Evolutionary conservation across 2,329 filamentous ascomycete species (phyloP).

Genomic region (Beauveria bassiana): DNA sequence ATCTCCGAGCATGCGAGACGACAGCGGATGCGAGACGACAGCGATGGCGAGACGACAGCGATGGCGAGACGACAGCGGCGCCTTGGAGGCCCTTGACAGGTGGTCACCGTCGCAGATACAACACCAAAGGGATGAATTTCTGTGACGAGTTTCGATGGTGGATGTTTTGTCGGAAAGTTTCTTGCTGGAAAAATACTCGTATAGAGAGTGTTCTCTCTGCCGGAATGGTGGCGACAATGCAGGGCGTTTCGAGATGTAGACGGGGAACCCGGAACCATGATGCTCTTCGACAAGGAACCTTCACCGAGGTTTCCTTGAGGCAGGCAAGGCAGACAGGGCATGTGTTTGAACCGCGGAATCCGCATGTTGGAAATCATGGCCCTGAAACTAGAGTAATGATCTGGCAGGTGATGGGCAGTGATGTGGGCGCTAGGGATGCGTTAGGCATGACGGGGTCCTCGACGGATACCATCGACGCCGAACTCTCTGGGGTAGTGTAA

Average conservation of each 20-base stretch:
- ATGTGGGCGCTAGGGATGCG: background rate
- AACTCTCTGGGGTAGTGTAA: too few relatives aligned
- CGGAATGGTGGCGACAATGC: background rate
- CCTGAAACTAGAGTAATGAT: background rate
- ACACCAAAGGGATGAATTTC: background rate
- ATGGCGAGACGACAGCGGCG: background rate
- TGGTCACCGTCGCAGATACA: background rate
- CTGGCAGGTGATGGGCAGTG: background rate
- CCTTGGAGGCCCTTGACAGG: background rate
- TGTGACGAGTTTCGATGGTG: slow-evolving; percentile 6
- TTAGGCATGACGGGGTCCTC: background rate
- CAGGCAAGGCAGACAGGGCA: background rate
- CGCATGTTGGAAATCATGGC: background rate
- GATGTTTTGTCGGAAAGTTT: background rate
- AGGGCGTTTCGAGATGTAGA: background rate
- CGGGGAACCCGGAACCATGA: background rate
- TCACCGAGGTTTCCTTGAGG: too few relatives aligned
- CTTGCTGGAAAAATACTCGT: background rate
- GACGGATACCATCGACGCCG: too few relatives aligned
- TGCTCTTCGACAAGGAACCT: too few relatives aligned
- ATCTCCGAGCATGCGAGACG: background rate
- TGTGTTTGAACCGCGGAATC: background rate
- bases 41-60: too few relatives aligned
- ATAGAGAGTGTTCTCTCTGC: background rate
- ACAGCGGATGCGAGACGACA: background rate